Conservation (phyloP, 371 early-diverging fungal species). For the Aphelidium insulamus region DNA sequence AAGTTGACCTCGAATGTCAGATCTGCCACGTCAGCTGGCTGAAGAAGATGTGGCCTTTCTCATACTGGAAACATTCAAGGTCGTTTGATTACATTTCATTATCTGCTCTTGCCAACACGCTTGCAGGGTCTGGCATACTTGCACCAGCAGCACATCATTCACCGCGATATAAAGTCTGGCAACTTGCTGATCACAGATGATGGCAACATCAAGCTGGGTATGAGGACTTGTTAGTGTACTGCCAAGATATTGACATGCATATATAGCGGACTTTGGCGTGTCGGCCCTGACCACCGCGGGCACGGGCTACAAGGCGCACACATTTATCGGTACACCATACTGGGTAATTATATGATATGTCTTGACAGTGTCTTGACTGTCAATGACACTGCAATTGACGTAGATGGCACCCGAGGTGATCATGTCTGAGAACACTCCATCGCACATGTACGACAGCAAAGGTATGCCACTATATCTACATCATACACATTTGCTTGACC, state of each 20-base stretch:
- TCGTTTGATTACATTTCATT: background rate
- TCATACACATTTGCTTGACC: too few relatives aligned
- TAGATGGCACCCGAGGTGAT: constrained; percentile 35
- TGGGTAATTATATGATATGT: too few relatives aligned
- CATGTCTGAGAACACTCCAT: constrained; percentile 19
- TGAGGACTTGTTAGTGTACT: background rate
- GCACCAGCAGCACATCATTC: constrained; percentile 32
- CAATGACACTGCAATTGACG: too few relatives aligned
- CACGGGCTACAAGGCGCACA: constrained; percentile 4
- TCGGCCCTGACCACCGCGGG: constrained; percentile 11
- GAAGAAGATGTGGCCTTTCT: constrained; percentile 24
- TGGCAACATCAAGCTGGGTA: constrained; percentile 30
- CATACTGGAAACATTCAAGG: constrained; percentile 21
- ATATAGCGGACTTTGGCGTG: constrained; percentile 26
- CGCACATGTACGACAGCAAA: constrained; percentile 17
- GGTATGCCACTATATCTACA: too few relatives aligned
- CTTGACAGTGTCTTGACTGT: too few relatives aligned
- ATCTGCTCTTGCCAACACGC: background rate
- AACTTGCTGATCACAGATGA: constrained; percentile 37
- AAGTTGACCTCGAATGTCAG: constrained; percentile 9
- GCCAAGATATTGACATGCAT: too few relatives aligned
- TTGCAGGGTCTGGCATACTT: constrained; percentile 23
- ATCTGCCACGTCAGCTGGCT: constrained; percentile 19
- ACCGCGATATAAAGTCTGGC: constrained; percentile 54
- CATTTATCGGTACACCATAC: constrained; percentile 33